Conservation (phyloP, 352 stramenopile species). For the Discostella stelligera region DNA sequence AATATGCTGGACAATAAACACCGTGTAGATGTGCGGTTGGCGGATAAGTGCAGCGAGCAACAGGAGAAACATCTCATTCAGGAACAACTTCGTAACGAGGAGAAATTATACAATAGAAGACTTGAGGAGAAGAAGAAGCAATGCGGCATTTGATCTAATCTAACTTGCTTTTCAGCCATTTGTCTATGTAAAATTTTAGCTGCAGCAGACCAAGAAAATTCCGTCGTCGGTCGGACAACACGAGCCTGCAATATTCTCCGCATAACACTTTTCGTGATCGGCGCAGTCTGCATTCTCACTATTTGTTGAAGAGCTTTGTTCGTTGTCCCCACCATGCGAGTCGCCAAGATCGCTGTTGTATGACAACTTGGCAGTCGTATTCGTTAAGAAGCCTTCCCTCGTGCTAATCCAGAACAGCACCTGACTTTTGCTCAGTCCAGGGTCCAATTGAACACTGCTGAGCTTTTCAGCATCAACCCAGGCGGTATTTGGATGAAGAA, state of each 20-base stretch:
- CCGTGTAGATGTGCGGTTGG: constrained; percentile 29
- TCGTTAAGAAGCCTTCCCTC: constrained; percentile 47
- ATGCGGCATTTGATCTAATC: constrained; percentile 12
- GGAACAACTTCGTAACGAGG: constrained; percentile 49
- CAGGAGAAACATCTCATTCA: constrained; percentile 41
- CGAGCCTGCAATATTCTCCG: constrained; percentile 32
- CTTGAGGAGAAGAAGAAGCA: constrained; percentile 22
- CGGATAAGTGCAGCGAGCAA: constrained; percentile 27
- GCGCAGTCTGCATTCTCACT: constrained; percentile 34
- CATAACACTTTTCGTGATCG: constrained; percentile 42
- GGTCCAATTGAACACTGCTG: constrained; percentile 64
- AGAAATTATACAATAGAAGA: constrained; percentile 33
- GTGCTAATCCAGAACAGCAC: constrained; percentile 72
- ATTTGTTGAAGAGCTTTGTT: constrained; percentile 24
- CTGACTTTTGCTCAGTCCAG: constrained; percentile 75
- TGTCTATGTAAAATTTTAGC: constrained; percentile 21
- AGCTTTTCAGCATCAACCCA: constrained; percentile 68
- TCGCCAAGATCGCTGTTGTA: constrained; percentile 13
- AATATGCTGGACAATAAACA: constrained; percentile 39
- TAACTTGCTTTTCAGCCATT: constrained; percentile 3
- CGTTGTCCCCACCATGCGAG: constrained; percentile 14
- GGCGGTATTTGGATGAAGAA: constrained; percentile 65
- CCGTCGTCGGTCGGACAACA: constrained; percentile 66
- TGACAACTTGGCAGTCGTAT: constrained; percentile 14
- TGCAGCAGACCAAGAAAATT: constrained; percentile 65